Evolutionary conservation across 2,329 filamentous ascomycete species (phyloP).

Genomic region (Parastagonospora avenae): DNA sequence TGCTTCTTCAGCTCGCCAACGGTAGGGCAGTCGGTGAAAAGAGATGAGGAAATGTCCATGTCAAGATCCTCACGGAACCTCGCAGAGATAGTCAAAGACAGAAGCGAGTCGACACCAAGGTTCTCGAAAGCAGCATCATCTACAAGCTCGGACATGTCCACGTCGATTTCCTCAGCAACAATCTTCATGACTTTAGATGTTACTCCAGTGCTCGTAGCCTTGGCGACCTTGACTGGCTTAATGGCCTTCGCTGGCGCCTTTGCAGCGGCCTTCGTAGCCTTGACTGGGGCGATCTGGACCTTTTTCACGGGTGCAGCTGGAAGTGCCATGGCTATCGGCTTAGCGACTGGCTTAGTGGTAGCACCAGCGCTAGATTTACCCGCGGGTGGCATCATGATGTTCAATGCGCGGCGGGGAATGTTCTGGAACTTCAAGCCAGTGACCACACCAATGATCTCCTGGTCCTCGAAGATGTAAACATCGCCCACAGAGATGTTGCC

Average conservation of each 20-base stretch:
- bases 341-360: slow-evolving; percentile 34
- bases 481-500: slow-evolving; percentile 63
- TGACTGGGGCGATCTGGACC: slow-evolving; percentile 39
- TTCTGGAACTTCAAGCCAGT: slow-evolving; percentile 70
- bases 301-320: slow-evolving; percentile 43
- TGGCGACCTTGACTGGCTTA: slow-evolving; percentile 57
- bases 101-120: slow-evolving; percentile 65
- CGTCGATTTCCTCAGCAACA: slow-evolving; percentile 69
- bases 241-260: slow-evolving; percentile 45
- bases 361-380: slow-evolving; percentile 50
- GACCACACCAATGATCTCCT: slow-evolving; percentile 63
- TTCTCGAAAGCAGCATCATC: slow-evolving; percentile 66
- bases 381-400: slow-evolving; percentile 68
- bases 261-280: slow-evolving; percentile 59
- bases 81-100: slow-evolving; percentile 65
- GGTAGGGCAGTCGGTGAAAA: slow-evolving; percentile 65
- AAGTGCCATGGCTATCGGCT: slow-evolving; percentile 42
- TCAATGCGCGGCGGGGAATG: slow-evolving; percentile 69
- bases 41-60: slow-evolving; percentile 62
- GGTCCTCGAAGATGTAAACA: slow-evolving; percentile 65
- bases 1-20: slow-evolving; percentile 66
- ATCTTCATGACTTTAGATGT: slow-evolving; percentile 65
- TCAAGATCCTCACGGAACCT: slow-evolving; percentile 66
- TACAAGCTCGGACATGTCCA: slow-evolving; percentile 63
- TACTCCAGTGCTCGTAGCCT: slow-evolving; percentile 56